Evolutionary conservation across 2,329 filamentous ascomycete species (phyloP), one percentile per base, ranked within the genome.

Genomic region (Cladorrhinum sp.): DNA sequence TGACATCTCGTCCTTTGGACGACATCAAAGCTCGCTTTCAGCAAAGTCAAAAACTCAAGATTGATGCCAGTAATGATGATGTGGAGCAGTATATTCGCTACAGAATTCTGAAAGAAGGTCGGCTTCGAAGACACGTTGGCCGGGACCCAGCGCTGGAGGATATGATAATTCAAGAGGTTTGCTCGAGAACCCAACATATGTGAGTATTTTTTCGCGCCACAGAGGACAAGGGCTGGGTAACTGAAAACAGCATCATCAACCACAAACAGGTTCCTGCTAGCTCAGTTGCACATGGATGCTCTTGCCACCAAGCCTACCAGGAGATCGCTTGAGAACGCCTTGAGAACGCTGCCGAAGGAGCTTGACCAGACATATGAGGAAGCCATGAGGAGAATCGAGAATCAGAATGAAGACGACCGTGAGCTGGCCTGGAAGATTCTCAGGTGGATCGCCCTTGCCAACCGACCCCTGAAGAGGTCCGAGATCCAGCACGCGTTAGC

Each of bases 401-500:
- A 62, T 9, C 51, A 62, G 24, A 54, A 69, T 1, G 61, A 75
- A 16, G 75, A 75, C 0, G 27, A 58, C 2, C 25, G 36, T 1
- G 27, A 63, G 13, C 58, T 66, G 2, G 64, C 64, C 0, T 73
- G 67, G 6, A 20, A 68, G 9, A 66, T 69, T 1, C 54, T 77
- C 0, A 65, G 65, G 0, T 78, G 74, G 76, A 69, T 78, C 1
- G 68, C 64, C 1, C 72, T 56, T 24, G 66, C 73, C 6, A 68
- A 57, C 36, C 67, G 70, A 53, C 69, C 60, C 0, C 58, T 78
- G 0, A 65, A 61, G 1, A 62, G 60, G 0, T 1, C 12, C 2
- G 74, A 77, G 53, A 68, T 78, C 2, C 68, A 69, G 55, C 70
- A 77, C 62, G 75, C 75, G 0, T 64, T 78, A 13, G 75, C 72